These are phyloP conservation scores for Metroxylon sagu DNA, from an alignment of 176 grass and related monocot genomes.

Conservation along the genomic window DNA sequence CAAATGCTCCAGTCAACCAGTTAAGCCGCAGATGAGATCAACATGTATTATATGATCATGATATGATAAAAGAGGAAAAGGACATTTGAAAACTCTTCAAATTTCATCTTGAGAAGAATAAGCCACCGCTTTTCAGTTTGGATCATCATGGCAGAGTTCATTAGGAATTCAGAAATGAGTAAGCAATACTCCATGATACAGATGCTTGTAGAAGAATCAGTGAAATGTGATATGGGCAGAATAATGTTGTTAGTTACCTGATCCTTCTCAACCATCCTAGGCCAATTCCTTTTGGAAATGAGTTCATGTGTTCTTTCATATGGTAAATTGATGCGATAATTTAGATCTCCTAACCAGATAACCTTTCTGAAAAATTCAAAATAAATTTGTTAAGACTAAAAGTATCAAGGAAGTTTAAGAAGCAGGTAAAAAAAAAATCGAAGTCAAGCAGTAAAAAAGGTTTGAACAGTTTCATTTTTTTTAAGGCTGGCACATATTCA, in stretches of 20 bases:
- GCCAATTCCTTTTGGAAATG: conserved; percentile 53
- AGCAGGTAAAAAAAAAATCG: neutral
- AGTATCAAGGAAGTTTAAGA: neutral
- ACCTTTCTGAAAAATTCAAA: conserved; percentile 61
- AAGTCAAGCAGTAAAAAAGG: neutral
- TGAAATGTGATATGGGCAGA: neutral
- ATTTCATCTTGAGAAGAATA: too few relatives aligned
- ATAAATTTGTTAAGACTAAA: neutral
- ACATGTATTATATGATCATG: too few relatives aligned
- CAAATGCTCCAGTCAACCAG: too few relatives aligned
- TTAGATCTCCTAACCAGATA: conserved; percentile 92
- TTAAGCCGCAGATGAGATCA: too few relatives aligned
- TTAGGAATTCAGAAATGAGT: too few relatives aligned
- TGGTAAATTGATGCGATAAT: conserved; percentile 76
- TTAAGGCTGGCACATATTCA: too few relatives aligned
- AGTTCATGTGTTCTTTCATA: conserved; percentile 70
- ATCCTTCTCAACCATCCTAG: conserved; percentile 56
- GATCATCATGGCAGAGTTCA: too few relatives aligned
- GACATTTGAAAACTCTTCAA: too few relatives aligned
- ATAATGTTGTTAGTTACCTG: conserved; percentile 33
- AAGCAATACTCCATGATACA: too few relatives aligned
- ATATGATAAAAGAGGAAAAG: too few relatives aligned
- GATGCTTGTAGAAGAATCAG: too few relatives aligned
- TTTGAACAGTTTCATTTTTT: neutral
- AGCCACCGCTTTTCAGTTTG: too few relatives aligned